These are phyloP conservation scores for Calvatia gigantea DNA, from an alignment of 768 basidiomycete genomes.

Conservation along the genomic window DNA sequence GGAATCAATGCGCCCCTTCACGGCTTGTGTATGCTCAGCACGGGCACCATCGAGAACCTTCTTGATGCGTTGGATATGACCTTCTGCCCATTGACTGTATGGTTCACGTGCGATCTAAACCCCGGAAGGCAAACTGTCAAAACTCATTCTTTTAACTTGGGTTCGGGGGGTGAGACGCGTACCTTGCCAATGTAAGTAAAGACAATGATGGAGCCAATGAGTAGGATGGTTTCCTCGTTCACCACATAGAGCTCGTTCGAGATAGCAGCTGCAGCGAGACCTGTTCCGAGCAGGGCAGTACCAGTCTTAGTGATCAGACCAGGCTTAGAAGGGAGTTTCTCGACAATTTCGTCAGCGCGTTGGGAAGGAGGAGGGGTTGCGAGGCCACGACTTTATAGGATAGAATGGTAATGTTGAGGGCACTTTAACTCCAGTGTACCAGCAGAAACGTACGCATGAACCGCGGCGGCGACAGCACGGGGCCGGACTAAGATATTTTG, in stretches of 20 bases:
- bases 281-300: slow-evolving; percentile 86
- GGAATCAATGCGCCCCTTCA: slow-evolving; percentile 87
- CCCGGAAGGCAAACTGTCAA: neutral
- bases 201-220: slow-evolving; percentile 80
- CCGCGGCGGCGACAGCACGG: slow-evolving; percentile 44
- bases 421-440: slow-evolving; percentile 8
- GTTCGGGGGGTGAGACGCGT: slow-evolving; percentile 20
- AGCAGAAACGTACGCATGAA: slow-evolving; percentile 44
- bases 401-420: slow-evolving; percentile 12
- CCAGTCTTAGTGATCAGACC: slow-evolving; percentile 95
- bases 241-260: slow-evolving; percentile 97
- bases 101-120: slow-evolving; percentile 74
- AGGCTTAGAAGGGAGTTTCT: slow-evolving; percentile 80
- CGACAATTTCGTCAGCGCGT: slow-evolving; percentile 86
- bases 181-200: slow-evolving; percentile 82
- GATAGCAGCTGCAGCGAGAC: slow-evolving; percentile 86
- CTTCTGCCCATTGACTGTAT: slow-evolving; percentile 90
- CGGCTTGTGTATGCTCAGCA: slow-evolving; percentile 87
- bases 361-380: slow-evolving; percentile 74
- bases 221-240: slow-evolving; percentile 93
- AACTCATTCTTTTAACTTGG: neutral
- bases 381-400: slow-evolving; percentile 55
- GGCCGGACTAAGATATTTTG: slow-evolving; percentile 43
- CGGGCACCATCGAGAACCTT: slow-evolving; percentile 78
- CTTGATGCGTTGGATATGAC: slow-evolving; percentile 82